Evolutionary conservation across 176 grass and related monocot species (phyloP).

Genomic region (Poa pratensis): DNA sequence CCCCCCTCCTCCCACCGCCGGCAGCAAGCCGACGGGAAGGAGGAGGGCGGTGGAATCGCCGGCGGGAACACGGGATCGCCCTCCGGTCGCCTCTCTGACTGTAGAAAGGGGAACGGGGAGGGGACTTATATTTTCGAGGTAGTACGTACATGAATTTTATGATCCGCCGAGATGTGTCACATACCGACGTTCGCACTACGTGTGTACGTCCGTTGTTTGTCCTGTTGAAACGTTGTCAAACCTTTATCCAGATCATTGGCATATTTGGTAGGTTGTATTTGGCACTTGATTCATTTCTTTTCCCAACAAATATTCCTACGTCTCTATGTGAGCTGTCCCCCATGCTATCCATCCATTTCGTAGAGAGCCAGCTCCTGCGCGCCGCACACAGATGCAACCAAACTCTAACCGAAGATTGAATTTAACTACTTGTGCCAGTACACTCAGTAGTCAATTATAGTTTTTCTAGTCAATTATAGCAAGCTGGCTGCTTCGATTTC

Average conservation of each 20-base stretch:
- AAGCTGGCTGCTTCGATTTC: conserved; percentile 2
- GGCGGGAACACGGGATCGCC: too few relatives aligned
- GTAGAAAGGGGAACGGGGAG: too few relatives aligned
- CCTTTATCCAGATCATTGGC: not conserved
- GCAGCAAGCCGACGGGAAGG: too few relatives aligned
- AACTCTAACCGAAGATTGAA: not conserved
- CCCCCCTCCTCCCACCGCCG: too few relatives aligned
- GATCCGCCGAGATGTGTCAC: not conserved
- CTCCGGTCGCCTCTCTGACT: too few relatives aligned
- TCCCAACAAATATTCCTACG: not conserved
- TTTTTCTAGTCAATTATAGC: not conserved
- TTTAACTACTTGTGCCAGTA: too few relatives aligned
- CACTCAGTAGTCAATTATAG: not conserved
- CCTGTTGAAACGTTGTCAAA: not conserved
- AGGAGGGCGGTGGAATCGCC: too few relatives aligned
- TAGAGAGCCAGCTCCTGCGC: not conserved
- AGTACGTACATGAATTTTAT: too few relatives aligned
- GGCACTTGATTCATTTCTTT: not conserved
- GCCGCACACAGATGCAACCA: not conserved
- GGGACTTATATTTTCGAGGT: too few relatives aligned
- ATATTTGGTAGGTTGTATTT: not conserved
- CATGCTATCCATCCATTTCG: not conserved
- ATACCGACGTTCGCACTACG: not conserved
- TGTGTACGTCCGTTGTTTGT: not conserved
- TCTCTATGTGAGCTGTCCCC: not conserved